These are phyloP conservation scores for Claviceps capensis DNA, from an alignment of 2,329 filamentous ascomycete species.

Conservation along the genomic window DNA sequence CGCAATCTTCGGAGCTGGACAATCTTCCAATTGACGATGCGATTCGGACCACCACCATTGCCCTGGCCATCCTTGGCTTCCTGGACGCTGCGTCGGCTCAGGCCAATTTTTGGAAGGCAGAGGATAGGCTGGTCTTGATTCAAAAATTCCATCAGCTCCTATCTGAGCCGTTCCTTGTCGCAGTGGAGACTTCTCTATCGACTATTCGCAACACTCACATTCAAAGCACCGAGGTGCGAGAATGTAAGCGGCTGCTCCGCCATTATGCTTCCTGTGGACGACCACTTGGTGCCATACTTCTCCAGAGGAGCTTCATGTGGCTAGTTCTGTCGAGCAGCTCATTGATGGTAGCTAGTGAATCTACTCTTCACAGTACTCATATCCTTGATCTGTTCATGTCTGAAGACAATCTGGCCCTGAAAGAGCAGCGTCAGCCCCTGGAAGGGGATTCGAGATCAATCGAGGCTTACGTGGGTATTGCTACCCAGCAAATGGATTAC, in stretches of 20 bases:
- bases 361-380: constrained; percentile 45
- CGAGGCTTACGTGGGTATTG: constrained; percentile 55
- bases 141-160: constrained; percentile 58
- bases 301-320: constrained; percentile 80
- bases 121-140: constrained; percentile 61
- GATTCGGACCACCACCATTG: constrained; percentile 57
- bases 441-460: constrained; percentile 43
- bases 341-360: constrained; percentile 51
- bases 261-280: constrained; percentile 70
- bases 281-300: constrained; percentile 78
- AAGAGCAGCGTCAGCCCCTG: constrained; percentile 17
- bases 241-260: constrained; percentile 79
- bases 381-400: constrained; percentile 63
- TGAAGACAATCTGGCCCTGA: constrained; percentile 33
- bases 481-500: constrained; percentile 70
- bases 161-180: constrained; percentile 72
- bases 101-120: constrained; percentile 66
- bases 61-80: constrained; percentile 81
- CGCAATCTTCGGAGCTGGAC: constrained; percentile 40
- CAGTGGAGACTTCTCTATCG: constrained; percentile 80
- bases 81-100: constrained; percentile 68
- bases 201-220: constrained; percentile 70
- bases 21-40: constrained; percentile 51
- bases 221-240: constrained; percentile 51
- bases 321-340: constrained; percentile 69